These are phyloP conservation scores for Boletus coccyginus DNA, from an alignment of 768 basidiomycete genomes.

Conservation along the genomic window DNA sequence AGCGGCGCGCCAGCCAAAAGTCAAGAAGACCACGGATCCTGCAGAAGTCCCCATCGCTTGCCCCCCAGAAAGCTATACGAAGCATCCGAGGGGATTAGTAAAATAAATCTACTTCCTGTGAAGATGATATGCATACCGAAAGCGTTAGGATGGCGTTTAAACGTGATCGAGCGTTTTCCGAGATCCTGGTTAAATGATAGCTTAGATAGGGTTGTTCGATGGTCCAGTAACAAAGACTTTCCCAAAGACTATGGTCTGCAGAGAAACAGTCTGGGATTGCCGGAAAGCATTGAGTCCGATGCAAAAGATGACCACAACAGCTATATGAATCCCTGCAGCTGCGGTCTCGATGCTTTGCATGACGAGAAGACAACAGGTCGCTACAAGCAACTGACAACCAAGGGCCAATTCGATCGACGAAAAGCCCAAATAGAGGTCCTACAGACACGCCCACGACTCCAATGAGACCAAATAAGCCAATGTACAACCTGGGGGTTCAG, in stretches of 20 bases:
- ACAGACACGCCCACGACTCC: conserved; percentile 37
- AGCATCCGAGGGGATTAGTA: background rate
- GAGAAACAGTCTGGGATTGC: conserved; percentile 38
- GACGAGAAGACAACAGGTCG: conserved; percentile 26
- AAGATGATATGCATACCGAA: conserved; percentile 18
- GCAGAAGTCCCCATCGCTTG: conserved; percentile 44
- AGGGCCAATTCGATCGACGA: conserved; percentile 32
- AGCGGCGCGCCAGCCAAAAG: conserved; percentile 37
- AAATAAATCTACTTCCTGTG: too few relatives aligned
- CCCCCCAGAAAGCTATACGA: conserved; percentile 29
- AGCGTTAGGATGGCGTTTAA: conserved; percentile 27
- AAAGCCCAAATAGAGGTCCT: conserved; percentile 20
- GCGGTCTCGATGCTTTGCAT: conserved; percentile 35
- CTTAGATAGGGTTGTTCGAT: background rate
- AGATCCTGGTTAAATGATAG: conserved; percentile 16
- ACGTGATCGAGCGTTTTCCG: conserved; percentile 25
- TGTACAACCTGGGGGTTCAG: conserved; percentile 20
- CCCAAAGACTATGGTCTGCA: conserved; percentile 25
- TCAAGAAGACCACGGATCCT: conserved; percentile 38
- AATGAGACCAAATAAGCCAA: conserved; percentile 49
- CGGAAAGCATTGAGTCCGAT: conserved; percentile 37
- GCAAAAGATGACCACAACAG: conserved; percentile 37
- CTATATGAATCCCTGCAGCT: conserved; percentile 37
- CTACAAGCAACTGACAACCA: conserved; percentile 41
- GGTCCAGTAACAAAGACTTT: background rate